Percentiles rank a stretch among this genome's conserved stretches.
Evolutionary conservation across 495 filamentous ascomycete species (phyloP).

Genomic region (Aspergillus panamensis): DNA sequence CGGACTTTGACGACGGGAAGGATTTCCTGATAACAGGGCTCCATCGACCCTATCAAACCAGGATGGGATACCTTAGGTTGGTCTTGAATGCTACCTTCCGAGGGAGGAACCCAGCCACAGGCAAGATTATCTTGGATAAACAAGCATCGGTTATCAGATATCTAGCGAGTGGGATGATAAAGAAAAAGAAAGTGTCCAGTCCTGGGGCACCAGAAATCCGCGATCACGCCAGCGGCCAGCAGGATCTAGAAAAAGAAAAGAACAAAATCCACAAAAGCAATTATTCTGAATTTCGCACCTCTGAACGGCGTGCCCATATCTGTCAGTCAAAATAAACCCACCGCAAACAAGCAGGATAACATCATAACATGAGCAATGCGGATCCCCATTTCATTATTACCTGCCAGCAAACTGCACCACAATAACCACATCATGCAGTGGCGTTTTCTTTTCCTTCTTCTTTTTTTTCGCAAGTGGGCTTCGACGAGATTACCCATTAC

Average conservation of each 20-base stretch:
- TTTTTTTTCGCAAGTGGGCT: slow-evolving; percentile 2
- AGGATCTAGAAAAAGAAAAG: background rate
- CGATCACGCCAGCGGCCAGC: too few relatives aligned
- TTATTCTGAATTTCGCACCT: background rate
- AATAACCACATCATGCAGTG: slow-evolving; percentile 17
- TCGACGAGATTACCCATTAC: slow-evolving; percentile 4
- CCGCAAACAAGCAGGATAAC: background rate
- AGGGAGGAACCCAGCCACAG: background rate
- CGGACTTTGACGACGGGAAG: background rate
- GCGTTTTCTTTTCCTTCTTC: background rate
- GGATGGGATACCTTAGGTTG: background rate
- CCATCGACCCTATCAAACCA: background rate
- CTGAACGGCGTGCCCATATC: background rate
- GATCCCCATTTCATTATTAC: slow-evolving; percentile 15
- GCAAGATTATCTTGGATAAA: background rate
- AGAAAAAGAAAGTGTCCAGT: background rate
- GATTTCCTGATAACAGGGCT: background rate
- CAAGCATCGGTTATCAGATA: background rate
- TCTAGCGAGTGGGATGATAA: background rate
- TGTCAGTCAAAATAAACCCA: background rate
- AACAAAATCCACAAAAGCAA: background rate
- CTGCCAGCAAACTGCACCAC: background rate
- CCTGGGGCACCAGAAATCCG: background rate
- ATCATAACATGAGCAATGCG: background rate
- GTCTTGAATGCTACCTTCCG: background rate